These are phyloP conservation scores for Penicillium psychrosexuale DNA, from an alignment of 2,329 filamentous ascomycete species.

Conservation along the genomic window DNA sequence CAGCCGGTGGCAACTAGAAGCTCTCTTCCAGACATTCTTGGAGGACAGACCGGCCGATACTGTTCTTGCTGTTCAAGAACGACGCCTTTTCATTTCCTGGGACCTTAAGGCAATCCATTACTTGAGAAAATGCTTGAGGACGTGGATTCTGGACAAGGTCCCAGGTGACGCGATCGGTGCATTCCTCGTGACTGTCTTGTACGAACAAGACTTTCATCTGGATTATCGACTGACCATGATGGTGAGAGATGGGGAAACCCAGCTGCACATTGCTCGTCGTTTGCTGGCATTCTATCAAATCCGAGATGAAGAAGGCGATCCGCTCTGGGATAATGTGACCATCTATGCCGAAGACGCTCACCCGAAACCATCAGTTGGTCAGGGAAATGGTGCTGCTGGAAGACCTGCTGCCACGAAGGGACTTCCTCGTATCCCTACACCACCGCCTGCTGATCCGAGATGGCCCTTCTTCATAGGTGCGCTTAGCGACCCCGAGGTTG, in stretches of 20 bases:
- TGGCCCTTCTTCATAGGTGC: slow-evolving; percentile 1
- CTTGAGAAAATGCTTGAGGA: background rate
- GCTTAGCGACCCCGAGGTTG: background rate
- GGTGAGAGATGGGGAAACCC: background rate
- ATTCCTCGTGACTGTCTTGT: slow-evolving; percentile 1
- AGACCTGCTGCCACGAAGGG: background rate
- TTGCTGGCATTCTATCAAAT: slow-evolving; percentile 1
- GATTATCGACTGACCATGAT: background rate
- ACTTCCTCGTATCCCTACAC: background rate
- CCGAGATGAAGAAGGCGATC: background rate
- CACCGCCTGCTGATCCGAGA: background rate
- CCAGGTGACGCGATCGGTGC: slow-evolving; percentile 5
- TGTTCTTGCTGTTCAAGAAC: background rate
- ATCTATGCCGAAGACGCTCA: background rate
- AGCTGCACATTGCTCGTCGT: background rate
- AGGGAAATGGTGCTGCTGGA: background rate
- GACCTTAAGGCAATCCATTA: slow-evolving; percentile 1
- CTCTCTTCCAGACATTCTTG: background rate
- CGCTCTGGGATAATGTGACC: background rate
- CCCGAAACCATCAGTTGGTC: background rate
- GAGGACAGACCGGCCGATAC: background rate
- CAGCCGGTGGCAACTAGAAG: background rate
- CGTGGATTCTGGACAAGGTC: background rate
- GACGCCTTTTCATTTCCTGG: slow-evolving; percentile 1
- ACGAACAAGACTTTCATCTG: slow-evolving; percentile 3